Evolutionary conservation across 768 basidiomycete species (phyloP).

Genomic region (Mycena kentingensis): DNA sequence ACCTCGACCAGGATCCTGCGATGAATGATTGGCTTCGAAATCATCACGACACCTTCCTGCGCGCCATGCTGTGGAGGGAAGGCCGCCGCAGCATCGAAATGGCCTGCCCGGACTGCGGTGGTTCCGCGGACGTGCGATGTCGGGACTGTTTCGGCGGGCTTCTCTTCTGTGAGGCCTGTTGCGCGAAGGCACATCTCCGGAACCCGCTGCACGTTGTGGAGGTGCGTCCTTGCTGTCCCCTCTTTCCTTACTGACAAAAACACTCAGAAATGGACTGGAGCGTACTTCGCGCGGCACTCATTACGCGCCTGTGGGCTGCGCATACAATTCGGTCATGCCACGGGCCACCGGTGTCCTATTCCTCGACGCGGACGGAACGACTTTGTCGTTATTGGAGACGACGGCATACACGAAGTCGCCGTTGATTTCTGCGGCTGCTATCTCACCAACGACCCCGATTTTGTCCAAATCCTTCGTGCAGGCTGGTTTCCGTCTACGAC

Average conservation of each 20-base stretch:
- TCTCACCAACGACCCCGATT: background rate
- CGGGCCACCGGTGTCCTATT: conserved; percentile 7
- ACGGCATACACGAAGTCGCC: conserved; percentile 25
- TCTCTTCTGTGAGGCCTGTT: conserved; percentile 13
- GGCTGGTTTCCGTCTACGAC: conserved; percentile 14
- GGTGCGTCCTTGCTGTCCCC: conserved; percentile 14
- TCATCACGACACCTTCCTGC: background rate
- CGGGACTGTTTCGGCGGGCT: background rate
- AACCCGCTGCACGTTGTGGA: conserved; percentile 21
- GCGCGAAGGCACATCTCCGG: background rate
- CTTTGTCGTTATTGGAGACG: conserved; percentile 24
- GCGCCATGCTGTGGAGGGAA: background rate
- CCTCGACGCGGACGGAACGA: background rate
- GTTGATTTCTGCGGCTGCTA: conserved; percentile 25
- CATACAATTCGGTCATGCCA: conserved; percentile 29
- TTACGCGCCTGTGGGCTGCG: conserved; percentile 12
- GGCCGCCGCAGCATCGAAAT: background rate
- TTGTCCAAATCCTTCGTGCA: background rate
- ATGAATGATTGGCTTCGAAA: background rate
- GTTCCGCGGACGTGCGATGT: background rate
- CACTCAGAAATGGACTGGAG: background rate
- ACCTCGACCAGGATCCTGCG: background rate
- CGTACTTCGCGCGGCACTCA: background rate
- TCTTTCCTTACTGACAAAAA: background rate
- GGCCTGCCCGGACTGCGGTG: background rate